These are phyloP conservation scores for Antitrichia curtipendula DNA, from an alignment of 225 moss, liverwort and hornwort species.

Conservation along the genomic window DNA sequence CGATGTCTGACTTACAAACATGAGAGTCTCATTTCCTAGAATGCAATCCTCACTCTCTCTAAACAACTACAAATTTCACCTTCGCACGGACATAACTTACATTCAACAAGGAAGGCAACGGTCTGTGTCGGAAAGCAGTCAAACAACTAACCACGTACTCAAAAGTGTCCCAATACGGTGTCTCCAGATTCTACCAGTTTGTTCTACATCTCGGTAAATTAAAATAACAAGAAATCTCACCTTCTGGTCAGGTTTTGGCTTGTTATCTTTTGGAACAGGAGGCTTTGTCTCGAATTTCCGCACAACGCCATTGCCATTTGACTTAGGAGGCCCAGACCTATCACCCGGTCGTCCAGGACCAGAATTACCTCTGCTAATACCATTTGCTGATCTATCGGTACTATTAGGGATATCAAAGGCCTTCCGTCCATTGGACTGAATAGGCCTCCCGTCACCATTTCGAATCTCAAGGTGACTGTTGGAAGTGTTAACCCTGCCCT, in stretches of 20 bases:
- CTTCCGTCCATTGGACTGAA: conserved; percentile 20
- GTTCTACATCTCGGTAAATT: background rate
- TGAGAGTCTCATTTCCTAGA: background rate
- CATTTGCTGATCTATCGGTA: conserved; percentile 23
- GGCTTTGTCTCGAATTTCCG: conserved; percentile 50
- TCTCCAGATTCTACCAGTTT: background rate
- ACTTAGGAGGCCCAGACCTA: conserved; percentile 20
- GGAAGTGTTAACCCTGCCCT: conserved; percentile 45
- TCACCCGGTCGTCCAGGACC: conserved; percentile 37
- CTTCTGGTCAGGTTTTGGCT: conserved; percentile 45
- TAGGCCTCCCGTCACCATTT: conserved; percentile 16
- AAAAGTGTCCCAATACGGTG: background rate
- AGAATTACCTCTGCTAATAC: conserved; percentile 30
- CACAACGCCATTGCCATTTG: conserved; percentile 13
- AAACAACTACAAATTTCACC: background rate
- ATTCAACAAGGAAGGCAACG: background rate
- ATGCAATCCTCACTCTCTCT: background rate
- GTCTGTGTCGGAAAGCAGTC: background rate
- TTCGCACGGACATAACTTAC: background rate
- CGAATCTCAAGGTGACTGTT: conserved; percentile 30
- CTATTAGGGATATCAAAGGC: conserved; percentile 12
- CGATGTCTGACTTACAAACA: background rate
- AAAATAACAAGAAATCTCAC: conserved; percentile 18
- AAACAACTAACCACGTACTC: background rate
- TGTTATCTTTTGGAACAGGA: conserved; percentile 26